A percentile compares a stretch with the other conserved stretches of the same genome.
phyloP scores from a whole-genome alignment of 352 stramenopile species.

The Phytophthora litchii region DNA sequence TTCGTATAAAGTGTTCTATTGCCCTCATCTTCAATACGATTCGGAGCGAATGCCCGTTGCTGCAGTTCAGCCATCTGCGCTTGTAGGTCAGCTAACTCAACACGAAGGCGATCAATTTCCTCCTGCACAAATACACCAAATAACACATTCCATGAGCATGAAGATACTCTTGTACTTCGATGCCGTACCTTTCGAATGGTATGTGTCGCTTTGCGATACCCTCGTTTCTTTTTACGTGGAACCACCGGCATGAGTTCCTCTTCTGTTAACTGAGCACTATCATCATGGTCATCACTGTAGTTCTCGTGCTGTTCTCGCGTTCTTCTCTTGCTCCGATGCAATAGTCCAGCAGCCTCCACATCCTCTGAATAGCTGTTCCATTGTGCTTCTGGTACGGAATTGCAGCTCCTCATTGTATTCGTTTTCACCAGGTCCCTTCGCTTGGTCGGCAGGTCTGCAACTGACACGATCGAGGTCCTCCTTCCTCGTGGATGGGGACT shows the following conservation, averaged over 20 bases:
- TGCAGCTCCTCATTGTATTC: neutral
- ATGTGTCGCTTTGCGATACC: constrained; percentile 41
- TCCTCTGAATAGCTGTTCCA: neutral
- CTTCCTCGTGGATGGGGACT: constrained; percentile 5
- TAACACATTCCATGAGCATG: neutral
- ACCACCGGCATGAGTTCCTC: constrained; percentile 9
- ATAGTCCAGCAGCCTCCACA: neutral
- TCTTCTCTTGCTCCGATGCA: constrained; percentile 12
- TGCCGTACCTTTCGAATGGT: constrained; percentile 38
- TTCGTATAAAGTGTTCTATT: constrained; percentile 26
- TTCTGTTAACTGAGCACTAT: constrained; percentile 6
- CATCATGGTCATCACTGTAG: constrained; percentile 3
- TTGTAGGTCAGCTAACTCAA: constrained; percentile 29
- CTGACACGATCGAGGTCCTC: neutral
- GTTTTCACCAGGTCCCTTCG: neutral
- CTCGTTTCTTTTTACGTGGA: constrained; percentile 27
- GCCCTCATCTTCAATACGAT: constrained; percentile 10
- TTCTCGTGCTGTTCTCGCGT: neutral
- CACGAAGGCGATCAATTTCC: constrained; percentile 34
- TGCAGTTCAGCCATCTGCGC: constrained; percentile 32
- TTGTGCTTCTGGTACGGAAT: neutral
- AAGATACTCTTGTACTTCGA: neutral
- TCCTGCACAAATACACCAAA: constrained; percentile 15
- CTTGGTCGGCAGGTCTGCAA: constrained; percentile 1
- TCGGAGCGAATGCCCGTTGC: constrained; percentile 22